Base-by-base conservation (phyloP, 106 monocot genomes). In the Xerophyta viscosa region DNA sequence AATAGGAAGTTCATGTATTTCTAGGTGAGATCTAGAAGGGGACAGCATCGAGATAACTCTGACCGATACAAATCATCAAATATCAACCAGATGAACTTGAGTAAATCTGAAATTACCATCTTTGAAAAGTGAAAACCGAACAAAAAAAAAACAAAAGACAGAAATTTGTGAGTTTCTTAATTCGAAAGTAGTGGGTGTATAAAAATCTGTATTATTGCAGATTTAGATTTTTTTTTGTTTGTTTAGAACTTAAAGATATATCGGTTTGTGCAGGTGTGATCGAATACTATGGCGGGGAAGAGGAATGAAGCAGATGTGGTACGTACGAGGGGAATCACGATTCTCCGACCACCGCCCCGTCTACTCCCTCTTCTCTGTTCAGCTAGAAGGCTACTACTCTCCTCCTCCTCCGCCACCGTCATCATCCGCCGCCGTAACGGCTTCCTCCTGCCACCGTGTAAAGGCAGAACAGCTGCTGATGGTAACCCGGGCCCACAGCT, bases 261-360 rank as follows among this genome's bases (percentile, higher is more conserved):
- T n/a, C n/a, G 31, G 28, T 31, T 39, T 4, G n/a, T n/a, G 46
- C 64, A 89, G 89, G 89, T 89, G 89, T 50, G 89, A 89, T 52
- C 54, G 89, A 21, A 89, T 89, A 27, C 67, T 89, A 20, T 89
- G 89, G 89, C 56, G 73, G 31, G 89, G 89, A 13, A 41, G 70
- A 0, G 83, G 89, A 20, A 66, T 89, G 65, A 58, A 65, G 44
- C 89, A 89, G 49, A 64, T 70, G 50, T 70, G 73, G 76, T 89
- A 89, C 68, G 64, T 73, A 31, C 49, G 89, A 29, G 83, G 84
- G 8, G 89, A 89, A 52, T 84, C 83, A 1, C 72, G 63, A 2
- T 84, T 89, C 69, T 89, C 89, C 9, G 89, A 89, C 52, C 89
- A 89, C 70, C 52, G 83, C 12, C 89, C 89, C 0, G 89, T 89